phyloP scores from a whole-genome alignment of 495 filamentous ascomycete species.

The Lentithecium fluviatile region DNA sequence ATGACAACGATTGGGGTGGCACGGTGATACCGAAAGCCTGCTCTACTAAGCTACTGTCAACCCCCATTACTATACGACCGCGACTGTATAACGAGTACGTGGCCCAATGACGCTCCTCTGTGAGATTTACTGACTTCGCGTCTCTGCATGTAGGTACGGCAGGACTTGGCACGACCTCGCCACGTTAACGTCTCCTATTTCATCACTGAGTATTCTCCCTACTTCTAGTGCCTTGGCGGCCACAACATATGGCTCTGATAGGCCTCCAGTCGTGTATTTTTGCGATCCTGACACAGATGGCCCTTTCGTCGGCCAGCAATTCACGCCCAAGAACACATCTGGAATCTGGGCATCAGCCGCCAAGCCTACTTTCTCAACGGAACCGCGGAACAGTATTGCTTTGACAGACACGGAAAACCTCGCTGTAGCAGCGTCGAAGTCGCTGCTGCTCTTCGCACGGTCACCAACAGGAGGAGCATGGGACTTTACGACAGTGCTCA shows the following conservation, averaged over 20 bases:
- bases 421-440: slow-evolving; percentile 13
- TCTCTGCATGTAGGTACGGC: too few species aligned
- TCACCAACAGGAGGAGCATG: not conserved
- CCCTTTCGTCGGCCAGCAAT: slow-evolving; percentile 10
- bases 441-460: slow-evolving; percentile 2
- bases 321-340: not conserved
- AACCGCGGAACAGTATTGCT: not conserved
- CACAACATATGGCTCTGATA: slow-evolving; percentile 19
- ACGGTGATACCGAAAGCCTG: too few species aligned
- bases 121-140: too few species aligned
- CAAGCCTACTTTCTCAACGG: slow-evolving; percentile 3
- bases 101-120: too few species aligned
- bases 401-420: slow-evolving; percentile 12
- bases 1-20: too few species aligned
- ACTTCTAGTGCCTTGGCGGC: slow-evolving; percentile 10
- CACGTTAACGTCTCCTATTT: slow-evolving; percentile 6
- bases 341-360: slow-evolving; percentile 25
- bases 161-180: not conserved
- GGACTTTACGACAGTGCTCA: not conserved
- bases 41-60: too few species aligned
- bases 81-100: too few species aligned
- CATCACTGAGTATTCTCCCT: slow-evolving; percentile 17
- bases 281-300: slow-evolving; percentile 6
- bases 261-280: slow-evolving; percentile 19
- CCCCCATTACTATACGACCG: too few species aligned